Base-by-base conservation (phyloP, 805 yeast species). In the Grigorovia humatica region DNA sequence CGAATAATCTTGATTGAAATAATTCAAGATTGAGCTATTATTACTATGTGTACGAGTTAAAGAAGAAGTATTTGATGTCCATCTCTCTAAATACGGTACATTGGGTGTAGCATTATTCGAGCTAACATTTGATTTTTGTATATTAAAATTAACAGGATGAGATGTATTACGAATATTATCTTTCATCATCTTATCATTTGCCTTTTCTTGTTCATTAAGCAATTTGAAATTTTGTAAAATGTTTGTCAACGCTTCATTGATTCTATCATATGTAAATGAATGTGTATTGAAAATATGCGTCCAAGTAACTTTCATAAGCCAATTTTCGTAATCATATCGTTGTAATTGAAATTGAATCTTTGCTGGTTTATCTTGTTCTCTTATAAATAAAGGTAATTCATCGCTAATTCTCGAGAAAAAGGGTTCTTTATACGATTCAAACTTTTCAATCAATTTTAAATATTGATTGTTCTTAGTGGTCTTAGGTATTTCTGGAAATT, bases 11-110 rank as follows among this genome's bases (percentile, higher is more conserved):
- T 48, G 53, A 2, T 57, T 42, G 29, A 59, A 53, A 48, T 54
- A 59, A 40, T 59, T 57, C 48, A 56, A 48, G 7, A 59, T 45
- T 9, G 60, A 55, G 35, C 65, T 60, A 32, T 54, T 51, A 51
- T 65, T 64, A 46, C 68, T 66, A 32, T 61, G 59, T 4, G 68
- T 62, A 47, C 64, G 57, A 4, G 66, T 59, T 30, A 65, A 44
- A 15, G 57, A 48, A 1, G 67, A 61, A 7, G 59, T 60, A 38
- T 57, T 62, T 11, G 69, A 64, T 19, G 64, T 57, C 58, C 59
- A 60, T 47, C 64, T 60, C 51, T 66, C 70, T 32, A 65, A 38
- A 46, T 48, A 48, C 17, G 66, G 66, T 38, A 60, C 52, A 5
- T 57, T 56, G 17, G 59, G 59, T 2, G 52, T 49, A 15, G 45